These are phyloP conservation scores for Gynochthodes officinalis DNA, from an alignment of 257 asterid species.

Conservation along the genomic window DNA sequence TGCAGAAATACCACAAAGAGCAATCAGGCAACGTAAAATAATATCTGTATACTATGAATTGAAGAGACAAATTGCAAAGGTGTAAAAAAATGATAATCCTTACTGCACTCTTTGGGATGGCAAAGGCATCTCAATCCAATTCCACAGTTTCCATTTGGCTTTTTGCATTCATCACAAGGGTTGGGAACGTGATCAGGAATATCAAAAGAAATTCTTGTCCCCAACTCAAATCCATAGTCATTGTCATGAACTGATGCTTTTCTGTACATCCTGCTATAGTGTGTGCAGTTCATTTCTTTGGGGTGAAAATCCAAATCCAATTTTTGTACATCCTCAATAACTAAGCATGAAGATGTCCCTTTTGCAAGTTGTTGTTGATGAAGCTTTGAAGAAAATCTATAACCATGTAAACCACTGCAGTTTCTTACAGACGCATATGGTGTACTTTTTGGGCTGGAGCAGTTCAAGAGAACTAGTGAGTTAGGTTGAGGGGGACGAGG, in stretches of 20 bases:
- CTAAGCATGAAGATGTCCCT: conserved; percentile 24
- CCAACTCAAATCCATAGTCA: conserved; percentile 16
- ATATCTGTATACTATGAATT: neutral
- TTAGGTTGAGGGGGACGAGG: conserved; percentile 32
- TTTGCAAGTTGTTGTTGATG: neutral
- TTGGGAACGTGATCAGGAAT: conserved; percentile 58
- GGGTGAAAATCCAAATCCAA: conserved; percentile 29
- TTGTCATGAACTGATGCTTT: conserved; percentile 1
- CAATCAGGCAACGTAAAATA: neutral
- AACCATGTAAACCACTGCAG: neutral
- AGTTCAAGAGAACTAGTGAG: conserved; percentile 41
- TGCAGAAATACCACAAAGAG: conserved; percentile 21
- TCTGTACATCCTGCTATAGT: conserved; percentile 35
- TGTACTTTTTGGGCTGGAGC: conserved; percentile 16
- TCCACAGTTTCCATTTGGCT: conserved; percentile 56
- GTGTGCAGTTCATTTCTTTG: conserved; percentile 37
- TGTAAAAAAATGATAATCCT: conserved; percentile 17
- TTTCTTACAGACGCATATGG: conserved; percentile 10
- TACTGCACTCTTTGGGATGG: conserved; percentile 55
- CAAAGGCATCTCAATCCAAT: conserved; percentile 65
- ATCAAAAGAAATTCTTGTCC: conserved; percentile 49
- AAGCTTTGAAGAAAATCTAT: conserved; percentile 4
- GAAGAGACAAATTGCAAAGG: neutral
- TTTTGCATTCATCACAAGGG: conserved; percentile 57
- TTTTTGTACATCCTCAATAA: conserved; percentile 26